Evolutionary conservation across 805 yeast genomes (phyloP).

Genomic region (Yamadazyma sp.): DNA sequence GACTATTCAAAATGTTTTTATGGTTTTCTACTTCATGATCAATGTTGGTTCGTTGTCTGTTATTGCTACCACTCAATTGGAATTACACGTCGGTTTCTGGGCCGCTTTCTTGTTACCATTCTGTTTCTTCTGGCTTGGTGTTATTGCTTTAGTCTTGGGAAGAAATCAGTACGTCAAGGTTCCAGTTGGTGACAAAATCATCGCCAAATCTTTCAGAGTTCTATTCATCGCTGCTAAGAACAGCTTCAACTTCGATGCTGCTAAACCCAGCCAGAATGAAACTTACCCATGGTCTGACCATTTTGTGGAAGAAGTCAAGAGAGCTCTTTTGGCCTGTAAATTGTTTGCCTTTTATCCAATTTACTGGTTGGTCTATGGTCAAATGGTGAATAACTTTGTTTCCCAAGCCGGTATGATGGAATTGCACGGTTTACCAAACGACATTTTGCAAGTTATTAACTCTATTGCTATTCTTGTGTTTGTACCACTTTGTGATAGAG

Average conservation of each 20-base stretch:
- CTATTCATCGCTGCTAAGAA: constrained; percentile 45
- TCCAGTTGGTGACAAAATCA: constrained; percentile 62
- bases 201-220: constrained; percentile 51
- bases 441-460: constrained; percentile 72
- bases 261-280: constrained; percentile 57
- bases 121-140: constrained; percentile 53
- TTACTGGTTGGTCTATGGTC: constrained; percentile 71
- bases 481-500: constrained; percentile 67
- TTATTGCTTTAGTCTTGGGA: constrained; percentile 53
- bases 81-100: constrained; percentile 64
- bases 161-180: constrained; percentile 54
- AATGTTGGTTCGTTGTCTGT: constrained; percentile 75
- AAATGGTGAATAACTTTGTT: constrained; percentile 70
- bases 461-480: constrained; percentile 75
- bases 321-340: constrained; percentile 68
- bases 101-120: constrained; percentile 75
- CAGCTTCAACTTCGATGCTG: constrained; percentile 50
- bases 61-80: constrained; percentile 75
- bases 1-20: constrained; percentile 71
- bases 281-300: constrained; percentile 62
- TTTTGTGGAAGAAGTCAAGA: constrained; percentile 70
- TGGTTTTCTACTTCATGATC: constrained; percentile 74
- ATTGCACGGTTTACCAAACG: constrained; percentile 77
- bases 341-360: constrained; percentile 70
- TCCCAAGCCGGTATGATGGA: constrained; percentile 76